Base-by-base conservation (phyloP, 2,329 filamentous ascomycete genomes). In the Lasiodiplodia gonubiensis region DNA sequence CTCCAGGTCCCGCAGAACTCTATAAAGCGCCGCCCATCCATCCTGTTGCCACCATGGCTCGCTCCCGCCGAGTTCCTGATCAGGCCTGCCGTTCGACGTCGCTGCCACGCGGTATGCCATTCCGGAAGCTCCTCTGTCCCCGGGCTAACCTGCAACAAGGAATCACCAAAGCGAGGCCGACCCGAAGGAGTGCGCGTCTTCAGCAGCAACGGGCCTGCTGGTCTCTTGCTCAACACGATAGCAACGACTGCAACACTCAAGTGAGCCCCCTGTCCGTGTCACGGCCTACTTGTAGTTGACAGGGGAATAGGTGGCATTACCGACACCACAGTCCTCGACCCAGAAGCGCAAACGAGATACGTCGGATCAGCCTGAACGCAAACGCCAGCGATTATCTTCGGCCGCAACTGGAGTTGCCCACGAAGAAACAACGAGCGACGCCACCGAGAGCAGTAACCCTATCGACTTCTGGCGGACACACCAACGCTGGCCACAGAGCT, bases 401-500 rank as follows among this genome's bases (percentile, higher is more conserved):
- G 18, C 39, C 16, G 4, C n/a, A n/a, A n/a, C n/a, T n/a, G n/a
- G n/a, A n/a, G n/a, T n/a, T n/a, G n/a, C n/a, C n/a, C n/a, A n/a
- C n/a, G n/a, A n/a, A n/a, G n/a, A n/a, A n/a, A n/a, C n/a, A n/a
- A n/a, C 27, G 52, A 12, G 25, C n/a, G n/a, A n/a, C n/a, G n/a
- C n/a, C n/a, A n/a, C n/a, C n/a, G 27, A 54, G 5, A n/a, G 52
- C 55, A 51, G 2, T 18, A 33, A 64, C n/a, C 48, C 48, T 49
- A 64, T 64, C n/a, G 30, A 64, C 48, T 52, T 51, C 30, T 64
- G 59, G 59, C 59, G 59, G 48, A 23, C 33, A 64, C 42, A 64
- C 35, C 59, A 4, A n/a, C n/a, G 27, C 48, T 64, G 59, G 59
- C 59, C 59, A 11, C 39, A 3, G 25, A 25, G 0, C 4, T 64